Conservation (phyloP, 352 stramenopile species). For the Phytophthora fragariaefolia region DNA sequence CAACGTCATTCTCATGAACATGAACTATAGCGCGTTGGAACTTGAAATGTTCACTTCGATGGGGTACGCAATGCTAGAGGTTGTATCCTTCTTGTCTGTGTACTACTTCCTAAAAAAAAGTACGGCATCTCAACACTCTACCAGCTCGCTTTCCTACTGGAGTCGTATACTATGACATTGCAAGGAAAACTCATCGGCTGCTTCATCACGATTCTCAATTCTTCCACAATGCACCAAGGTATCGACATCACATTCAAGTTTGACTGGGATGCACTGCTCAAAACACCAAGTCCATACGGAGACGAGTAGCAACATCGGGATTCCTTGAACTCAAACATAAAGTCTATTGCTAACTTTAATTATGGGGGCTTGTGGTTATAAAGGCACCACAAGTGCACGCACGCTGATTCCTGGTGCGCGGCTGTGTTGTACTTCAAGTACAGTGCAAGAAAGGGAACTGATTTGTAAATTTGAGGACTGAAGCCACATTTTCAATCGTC, state of each 20-base stretch:
- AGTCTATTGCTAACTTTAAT: background rate
- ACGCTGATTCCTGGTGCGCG: too few relatives aligned
- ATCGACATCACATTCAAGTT: constrained; percentile 28
- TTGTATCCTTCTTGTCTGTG: constrained; percentile 28
- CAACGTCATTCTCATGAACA: constrained; percentile 24
- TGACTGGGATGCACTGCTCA: constrained; percentile 15
- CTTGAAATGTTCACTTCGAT: constrained; percentile 7
- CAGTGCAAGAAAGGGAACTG: too few relatives aligned
- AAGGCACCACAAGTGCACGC: too few relatives aligned
- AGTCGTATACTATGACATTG: constrained; percentile 33
- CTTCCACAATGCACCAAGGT: constrained; percentile 21
- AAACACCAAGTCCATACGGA: constrained; percentile 8
- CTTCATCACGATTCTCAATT: constrained; percentile 31
- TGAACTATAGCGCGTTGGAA: constrained; percentile 3
- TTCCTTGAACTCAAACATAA: too few relatives aligned
- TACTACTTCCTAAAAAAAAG: constrained; percentile 31
- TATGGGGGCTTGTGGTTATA: too few relatives aligned
- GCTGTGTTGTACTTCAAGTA: too few relatives aligned
- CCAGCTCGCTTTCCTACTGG: constrained; percentile 43
- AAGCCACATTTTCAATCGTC: too few relatives aligned
- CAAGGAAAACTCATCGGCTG: constrained; percentile 32
- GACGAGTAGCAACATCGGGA: constrained; percentile 1
- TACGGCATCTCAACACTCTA: constrained; percentile 38
- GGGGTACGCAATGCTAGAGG: constrained; percentile 21
- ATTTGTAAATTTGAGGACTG: too few relatives aligned